Base-by-base conservation (phyloP, 2,329 filamentous ascomycete species). In the Fulvia fulva region DNA sequence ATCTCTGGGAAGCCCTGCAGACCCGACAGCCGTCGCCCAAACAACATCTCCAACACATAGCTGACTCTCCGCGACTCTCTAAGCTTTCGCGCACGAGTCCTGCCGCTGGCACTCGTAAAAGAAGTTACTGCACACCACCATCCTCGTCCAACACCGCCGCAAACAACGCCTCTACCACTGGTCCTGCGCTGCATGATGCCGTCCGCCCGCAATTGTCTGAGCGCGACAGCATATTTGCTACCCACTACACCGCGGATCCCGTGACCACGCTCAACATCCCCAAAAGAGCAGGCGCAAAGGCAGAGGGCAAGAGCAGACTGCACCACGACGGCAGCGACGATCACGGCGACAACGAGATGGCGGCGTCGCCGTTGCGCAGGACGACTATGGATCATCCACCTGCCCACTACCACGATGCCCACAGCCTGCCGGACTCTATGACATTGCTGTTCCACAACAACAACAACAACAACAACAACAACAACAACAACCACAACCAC, bases 201-300 rank as follows among this genome's bases (percentile, higher is more conserved):
- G 73, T 76, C 60, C 70, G 68, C 28, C 81, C 82, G 50, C 82
- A 82, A 72, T 75, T 86, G 62, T 83, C 82, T 25, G 83, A 86
- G 71, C 75, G 83, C 66, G 83, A 86, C 70, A 83, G 80, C 71
- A 86, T 86, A 69, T 86, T 85, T 67, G 83, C 83, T 53, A 85
- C 83, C 32, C 82, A 83, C 63, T 86, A 86, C 70, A 77, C 79
- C 55, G 79, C 80, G 61, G 80, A 75, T 67, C 78, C 79, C 63
- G 70, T 68, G 56, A 67, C 71, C 58, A 73, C 68, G 60, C 74
- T 74, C 26, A 60, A 43, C 32, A 54, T 47, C 56, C 47, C 57
- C 19, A 26, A 25, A 28, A 45, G 25, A 28, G 46, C 22, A 51
- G 41, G 49, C 44, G 43, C 22, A 32, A 5, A 44, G 55, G 51